Evolutionary conservation across 768 basidiomycete species (phyloP).

Genomic region (Leccinum uliginosum): DNA sequence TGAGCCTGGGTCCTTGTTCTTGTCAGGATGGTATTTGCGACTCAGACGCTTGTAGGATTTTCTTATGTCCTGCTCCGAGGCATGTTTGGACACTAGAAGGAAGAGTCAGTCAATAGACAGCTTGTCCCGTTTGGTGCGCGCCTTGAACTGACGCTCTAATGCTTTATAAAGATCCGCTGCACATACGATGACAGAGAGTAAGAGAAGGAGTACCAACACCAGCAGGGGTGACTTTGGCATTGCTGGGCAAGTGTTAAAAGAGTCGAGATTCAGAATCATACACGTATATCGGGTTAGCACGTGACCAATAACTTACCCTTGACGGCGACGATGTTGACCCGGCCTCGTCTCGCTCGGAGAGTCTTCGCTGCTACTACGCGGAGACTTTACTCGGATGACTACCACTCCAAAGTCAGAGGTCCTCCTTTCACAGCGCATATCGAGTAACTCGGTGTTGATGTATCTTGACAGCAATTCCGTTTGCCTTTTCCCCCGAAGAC

Average conservation of each 20-base stretch:
- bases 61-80: constrained; percentile 84
- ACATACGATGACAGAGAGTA: constrained; percentile 28
- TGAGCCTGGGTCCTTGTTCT: constrained; percentile 81
- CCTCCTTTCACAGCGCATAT: constrained; percentile 5
- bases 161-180: constrained; percentile 81
- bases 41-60: constrained; percentile 89
- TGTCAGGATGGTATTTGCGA: constrained; percentile 91
- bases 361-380: not conserved
- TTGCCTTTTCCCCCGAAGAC: constrained; percentile 42
- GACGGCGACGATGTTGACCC: constrained; percentile 15
- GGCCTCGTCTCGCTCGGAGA: constrained; percentile 5
- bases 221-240: constrained; percentile 27
- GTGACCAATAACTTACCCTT: constrained; percentile 15
- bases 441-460: constrained; percentile 6
- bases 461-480: constrained; percentile 43
- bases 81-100: constrained; percentile 59
- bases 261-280: constrained; percentile 7
- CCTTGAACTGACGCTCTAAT: constrained; percentile 65
- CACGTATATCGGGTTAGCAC: constrained; percentile 30
- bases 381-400: constrained; percentile 23
- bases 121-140: constrained; percentile 22
- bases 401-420: constrained; percentile 40
- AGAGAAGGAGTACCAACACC: constrained; percentile 28
- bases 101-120: constrained; percentile 21
- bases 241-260: constrained; percentile 1